These are phyloP conservation scores for Starmerella vitae DNA, from an alignment of 805 yeast genomes.

Conservation along the genomic window DNA sequence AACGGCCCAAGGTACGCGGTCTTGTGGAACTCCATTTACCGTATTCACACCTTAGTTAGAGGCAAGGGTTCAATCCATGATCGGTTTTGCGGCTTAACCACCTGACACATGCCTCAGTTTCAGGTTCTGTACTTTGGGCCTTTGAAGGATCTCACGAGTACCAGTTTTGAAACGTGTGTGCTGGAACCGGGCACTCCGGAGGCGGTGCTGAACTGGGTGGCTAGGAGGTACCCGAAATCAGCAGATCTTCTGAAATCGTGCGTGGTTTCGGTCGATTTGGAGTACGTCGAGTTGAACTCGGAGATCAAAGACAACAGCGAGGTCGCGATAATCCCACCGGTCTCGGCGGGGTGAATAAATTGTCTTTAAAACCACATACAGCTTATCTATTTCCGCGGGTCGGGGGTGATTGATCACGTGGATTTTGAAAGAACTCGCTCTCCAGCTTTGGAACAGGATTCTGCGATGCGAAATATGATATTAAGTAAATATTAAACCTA, in stretches of 20 bases:
- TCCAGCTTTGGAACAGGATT: no score
- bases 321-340: slow-evolving; percentile 25
- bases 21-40: slow-evolving; percentile 18
- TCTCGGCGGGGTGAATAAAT: slow-evolving; percentile 23
- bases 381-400: no score
- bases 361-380: no score
- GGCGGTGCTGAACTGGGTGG: slow-evolving; percentile 10
- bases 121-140: slow-evolving; percentile 23
- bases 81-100: no score
- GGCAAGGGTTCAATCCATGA: no score
- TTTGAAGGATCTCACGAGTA: slow-evolving; percentile 16
- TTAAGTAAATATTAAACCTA: no score
- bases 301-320: slow-evolving; percentile 15
- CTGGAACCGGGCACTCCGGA: slow-evolving; percentile 1
- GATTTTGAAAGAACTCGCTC: no score
- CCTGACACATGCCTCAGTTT: neutral
- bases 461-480: no score
- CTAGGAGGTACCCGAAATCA: slow-evolving; percentile 10
- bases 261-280: slow-evolving; percentile 21
- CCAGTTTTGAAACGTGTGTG: slow-evolving; percentile 3
- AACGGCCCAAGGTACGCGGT: slow-evolving; percentile 22
- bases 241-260: slow-evolving; percentile 16
- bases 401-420: no score
- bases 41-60: no score
- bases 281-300: slow-evolving; percentile 16